Evolutionary conservation across 2,329 filamentous ascomycete species (phyloP), one percentile per base, ranked within the genome.

Genomic region (Calonectria fujianensis): DNA sequence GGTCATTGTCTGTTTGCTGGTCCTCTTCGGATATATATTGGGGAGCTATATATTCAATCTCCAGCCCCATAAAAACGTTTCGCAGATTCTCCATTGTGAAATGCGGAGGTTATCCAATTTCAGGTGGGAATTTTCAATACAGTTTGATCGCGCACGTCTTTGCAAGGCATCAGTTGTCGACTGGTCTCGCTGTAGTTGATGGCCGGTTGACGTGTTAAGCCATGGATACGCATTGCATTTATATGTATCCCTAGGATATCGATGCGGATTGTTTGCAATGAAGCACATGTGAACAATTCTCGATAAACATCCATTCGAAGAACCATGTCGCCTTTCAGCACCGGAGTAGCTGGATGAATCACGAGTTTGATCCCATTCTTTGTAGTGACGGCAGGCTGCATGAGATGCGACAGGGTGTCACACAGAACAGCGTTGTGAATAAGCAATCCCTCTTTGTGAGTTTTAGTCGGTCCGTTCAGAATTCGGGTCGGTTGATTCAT

Each of bases 11-110:
- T 63, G 32, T 59, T 41, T 35, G 54, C 27, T 69, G 57, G 54
- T 75, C 67, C 35, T 70, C 45, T 31, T 41, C 18, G 10, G 52
- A 27, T 16, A 59, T 51, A 65, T 75, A 74, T 32, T 81, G 74
- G 37, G 78, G 76, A 50, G 80, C 76, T 64, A 82, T 73, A 48
- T 82, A 82, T 69, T 82, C 81, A 29, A 82, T 59, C 76, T 82
- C 81, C 31, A 82, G 68, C 13, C 81, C 81, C 18, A 82, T 41
- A 8, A 71, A 77, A 52, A 81, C 59, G 0, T 35, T 7, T 57
- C 9, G 3, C 3, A 13, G 18, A 2, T 57, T 11, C 4, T 14
- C 29, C 29, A 35, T 35, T 4, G 31, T 7, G 7, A 6, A 48
- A 24, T 48, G 4, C 20, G 5, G 7, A 4, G 4, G 2, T 48